Base-by-base conservation (phyloP, 2,329 filamentous ascomycete species). In the Madurella fahalii region DNA sequence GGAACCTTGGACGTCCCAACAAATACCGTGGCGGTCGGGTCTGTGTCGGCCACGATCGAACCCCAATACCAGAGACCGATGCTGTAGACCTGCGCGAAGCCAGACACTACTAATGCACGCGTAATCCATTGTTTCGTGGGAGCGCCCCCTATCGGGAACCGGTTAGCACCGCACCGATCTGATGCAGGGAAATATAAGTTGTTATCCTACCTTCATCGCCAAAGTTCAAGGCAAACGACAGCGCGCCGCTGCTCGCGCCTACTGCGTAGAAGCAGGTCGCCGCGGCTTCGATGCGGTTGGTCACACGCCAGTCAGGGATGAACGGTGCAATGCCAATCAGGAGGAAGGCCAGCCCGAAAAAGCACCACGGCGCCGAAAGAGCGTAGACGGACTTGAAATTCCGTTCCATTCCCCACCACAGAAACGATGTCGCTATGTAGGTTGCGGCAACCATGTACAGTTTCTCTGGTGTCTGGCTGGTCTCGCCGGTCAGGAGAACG, bases 61-160 rank as follows among this genome's bases (percentile, higher is more conserved):
- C 84, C 84, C 84, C 84, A 87, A 65, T 81, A 86, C 83, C 83
- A 87, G 12, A 87, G 74, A 7, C 76, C 79, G 20, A 83, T 78
- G 48, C 85, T 76, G 66, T 86, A 87, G 58, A 84, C 72, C 64
- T 87, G 84, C 63, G 86, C 84, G 7, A 82, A 83, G 41, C 84
- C 84, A 65, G 86, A 82, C 49, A 87, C 84, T 12, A 82, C 67
- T 62, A 83, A 84, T 15, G 84, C 84, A 53, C 84, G 78, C 69
- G 82, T 84, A n/a, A 84, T 82, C 83, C 83, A 86, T 37, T 81
- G 75, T 64, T 80, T 83, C 42, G 85, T 78, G 7, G 83, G 81
- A 2, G 79, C 77, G 45, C 82, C 82, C 41, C 79, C 81, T 64
- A n/a, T 16, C 4, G 34, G 7, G 9, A n/a, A n/a, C 12, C 5